Evolutionary conservation across 2,329 filamentous ascomycete genomes (phyloP), one percentile per base, ranked within the genome.

Genomic region (Fusarium clavum): DNA sequence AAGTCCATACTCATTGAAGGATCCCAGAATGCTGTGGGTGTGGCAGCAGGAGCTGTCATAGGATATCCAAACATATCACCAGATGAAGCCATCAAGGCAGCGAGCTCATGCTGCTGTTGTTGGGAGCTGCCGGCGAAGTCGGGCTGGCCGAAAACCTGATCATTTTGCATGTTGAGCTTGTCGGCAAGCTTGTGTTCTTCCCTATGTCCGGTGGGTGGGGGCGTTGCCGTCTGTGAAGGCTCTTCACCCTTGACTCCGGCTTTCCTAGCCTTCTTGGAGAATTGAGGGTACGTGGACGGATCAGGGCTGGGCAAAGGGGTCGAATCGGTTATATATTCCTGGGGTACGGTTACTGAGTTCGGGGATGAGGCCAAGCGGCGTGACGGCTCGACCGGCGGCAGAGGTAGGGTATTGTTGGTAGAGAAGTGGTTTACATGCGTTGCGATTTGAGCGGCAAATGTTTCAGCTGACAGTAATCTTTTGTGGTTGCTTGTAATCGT

Each of bases 381-480:
- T 67, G 88, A 85, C 34, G 86, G 85, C 72, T 90, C 86, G 75
- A 90, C 87, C 32, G 88, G 86, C 63, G 88, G 87, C 59, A 91
- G 79, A 58, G 84, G 82, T 57, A 87, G 78, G 74, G 81, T 86
- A 18, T 83, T 81, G 72, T 84, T 83, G 45, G 85, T 81, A 45
- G 86, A 86, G 73, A 88, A 85, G 76, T 91, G 86, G 72, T 88
- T 89, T 73, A 84, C 86, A 87, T 91, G 88, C 76, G 89, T 84
- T 76, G 85, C 83, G 71, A 87, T 83, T 69, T 87, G 85, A 61
- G 79, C 80, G 49, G 83, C 82, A 66, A 86, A 76, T 63, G 81
- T 82, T 60, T 83, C 86, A 44, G 81, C 78, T 52, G 86, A 87
- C n/a, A 85, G 78, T n/a, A 83, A 79, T 48, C 84, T 83, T 74